These are phyloP conservation scores for Arthrobotrys pseudoclavata DNA, from an alignment of 2,329 filamentous ascomycete species.

Conservation along the genomic window DNA sequence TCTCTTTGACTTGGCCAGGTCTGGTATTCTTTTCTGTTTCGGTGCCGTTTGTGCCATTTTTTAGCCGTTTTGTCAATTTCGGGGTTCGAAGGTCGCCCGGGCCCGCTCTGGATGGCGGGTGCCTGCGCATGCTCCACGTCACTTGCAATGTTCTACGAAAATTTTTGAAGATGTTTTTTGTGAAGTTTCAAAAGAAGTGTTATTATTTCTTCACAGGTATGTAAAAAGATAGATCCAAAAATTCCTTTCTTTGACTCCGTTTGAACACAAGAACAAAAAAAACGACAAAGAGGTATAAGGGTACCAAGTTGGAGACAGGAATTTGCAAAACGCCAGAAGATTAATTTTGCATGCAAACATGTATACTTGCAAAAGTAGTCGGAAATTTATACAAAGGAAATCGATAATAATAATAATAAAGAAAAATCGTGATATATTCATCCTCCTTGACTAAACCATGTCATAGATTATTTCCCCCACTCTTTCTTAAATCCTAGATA, in stretches of 20 bases:
- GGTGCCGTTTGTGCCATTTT: background rate
- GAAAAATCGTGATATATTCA: constrained; percentile 33
- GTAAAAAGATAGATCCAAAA: background rate
- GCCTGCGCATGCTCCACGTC: constrained; percentile 17
- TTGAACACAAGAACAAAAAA: background rate
- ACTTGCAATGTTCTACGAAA: constrained; percentile 4
- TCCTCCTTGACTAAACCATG: constrained; percentile 5
- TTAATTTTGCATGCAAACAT: constrained; percentile 9
- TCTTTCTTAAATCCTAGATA: background rate
- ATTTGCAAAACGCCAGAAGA: constrained; percentile 32
- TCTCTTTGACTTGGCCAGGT: background rate
- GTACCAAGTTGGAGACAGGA: constrained; percentile 5
- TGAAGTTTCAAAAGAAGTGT: constrained; percentile 12
- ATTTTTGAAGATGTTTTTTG: background rate
- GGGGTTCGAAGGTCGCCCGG: background rate
- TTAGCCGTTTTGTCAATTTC: constrained; percentile 13
- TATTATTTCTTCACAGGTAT: background rate
- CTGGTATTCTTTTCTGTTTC: background rate
- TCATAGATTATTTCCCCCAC: constrained; percentile 2
- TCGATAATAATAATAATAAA: background rate
- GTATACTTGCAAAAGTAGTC: constrained; percentile 2
- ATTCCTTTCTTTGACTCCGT: constrained; percentile 5
- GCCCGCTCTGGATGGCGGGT: constrained; percentile 20
- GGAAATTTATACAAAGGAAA: constrained; percentile 52
- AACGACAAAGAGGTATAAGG: background rate